Evolutionary conservation across 192 early-diverging fungal species (phyloP).

Genomic region (Gonapodya prolifera): DNA sequence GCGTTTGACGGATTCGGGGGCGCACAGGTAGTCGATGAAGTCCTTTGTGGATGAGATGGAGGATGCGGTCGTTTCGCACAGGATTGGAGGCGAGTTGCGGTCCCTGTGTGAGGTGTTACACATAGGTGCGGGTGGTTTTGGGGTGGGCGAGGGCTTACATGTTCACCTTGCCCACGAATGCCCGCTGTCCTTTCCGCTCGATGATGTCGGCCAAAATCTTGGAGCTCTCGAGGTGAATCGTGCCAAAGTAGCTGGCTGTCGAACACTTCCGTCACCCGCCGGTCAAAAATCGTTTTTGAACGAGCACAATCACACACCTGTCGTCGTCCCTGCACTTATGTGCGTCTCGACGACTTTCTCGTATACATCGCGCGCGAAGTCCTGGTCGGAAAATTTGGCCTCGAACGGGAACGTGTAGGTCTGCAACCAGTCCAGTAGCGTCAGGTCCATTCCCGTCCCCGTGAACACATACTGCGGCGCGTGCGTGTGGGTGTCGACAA

Average conservation of each 20-base stretch:
- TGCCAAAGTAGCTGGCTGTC: constrained; percentile 79
- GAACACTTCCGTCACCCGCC: too few relatives aligned
- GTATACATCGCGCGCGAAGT: constrained; percentile 59
- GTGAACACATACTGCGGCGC: constrained; percentile 82
- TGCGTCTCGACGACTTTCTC: constrained; percentile 49
- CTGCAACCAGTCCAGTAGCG: constrained; percentile 78
- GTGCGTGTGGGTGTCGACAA: constrained; percentile 91
- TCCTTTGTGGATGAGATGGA: constrained; percentile 52
- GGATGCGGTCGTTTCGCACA: constrained; percentile 28
- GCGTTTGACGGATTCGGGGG: constrained; percentile 13
- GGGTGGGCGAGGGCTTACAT: constrained; percentile 79
- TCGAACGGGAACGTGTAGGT: constrained; percentile 87
- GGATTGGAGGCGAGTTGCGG: not conserved
- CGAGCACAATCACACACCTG: constrained; percentile 12
- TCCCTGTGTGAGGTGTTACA: not conserved
- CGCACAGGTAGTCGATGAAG: constrained; percentile 44
- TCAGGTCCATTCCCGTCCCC: constrained; percentile 81
- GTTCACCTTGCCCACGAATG: constrained; percentile 88
- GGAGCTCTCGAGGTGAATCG: constrained; percentile 69
- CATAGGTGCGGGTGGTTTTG: constrained; percentile 29
- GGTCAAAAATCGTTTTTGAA: too few relatives aligned
- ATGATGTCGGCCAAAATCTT: constrained; percentile 62
- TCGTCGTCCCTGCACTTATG: constrained; percentile 75
- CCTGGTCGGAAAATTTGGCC: constrained; percentile 47
- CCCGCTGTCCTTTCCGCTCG: constrained; percentile 72